Evolutionary conservation across 495 filamentous ascomycete genomes (phyloP), one percentile per base, ranked within the genome.

Genomic region (Penicillium diatomitis): DNA sequence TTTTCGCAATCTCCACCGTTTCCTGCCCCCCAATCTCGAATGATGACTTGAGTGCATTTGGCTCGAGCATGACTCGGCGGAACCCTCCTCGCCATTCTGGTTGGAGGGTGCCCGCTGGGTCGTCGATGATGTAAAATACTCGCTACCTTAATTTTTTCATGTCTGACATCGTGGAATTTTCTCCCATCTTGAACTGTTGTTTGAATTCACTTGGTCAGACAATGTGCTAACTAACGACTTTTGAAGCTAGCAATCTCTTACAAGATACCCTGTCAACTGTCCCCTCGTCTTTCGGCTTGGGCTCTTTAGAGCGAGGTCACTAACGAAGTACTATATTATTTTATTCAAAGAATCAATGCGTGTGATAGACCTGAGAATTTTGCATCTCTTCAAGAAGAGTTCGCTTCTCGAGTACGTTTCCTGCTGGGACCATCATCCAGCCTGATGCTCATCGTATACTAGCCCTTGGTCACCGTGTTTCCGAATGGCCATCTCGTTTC

Each of bases 11-110:
- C 40, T 54, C 46, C 47, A 41, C 47, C 39, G 32, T 58, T 55
- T 46, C 42, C 43, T 41, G 38, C 50, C 54, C 55, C 49, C 39
- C 30, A 47, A 46, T 46, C 59, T 72, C 61, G 58, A 62, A 90
- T 91, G 90, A 95, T 96, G 90, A 96, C 88, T 87, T 88, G 90
- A 96, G 90, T 87, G 90, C 90, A 96, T 96, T 96, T 96, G 90
- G 90, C 90, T 96, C 87, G 89, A 96, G 89, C 76, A 94, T 87
- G 80, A 77, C 63, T 59, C 67, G 75, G 57, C 49, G 51, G 57
- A 48, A 37, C 57, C 55, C 55, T 49, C 47, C 60, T 47, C 12
- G 51, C 73, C 76, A 69, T 84, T 75, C 68, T 83, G 81, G 78
- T 63, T 60, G 59, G 54, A 61, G 49, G 61, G 55, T 51, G 49